Evolutionary conservation across 306 rosid genomes (phyloP), one percentile per base, ranked within the genome.

Genomic region (Acacia confusa): DNA sequence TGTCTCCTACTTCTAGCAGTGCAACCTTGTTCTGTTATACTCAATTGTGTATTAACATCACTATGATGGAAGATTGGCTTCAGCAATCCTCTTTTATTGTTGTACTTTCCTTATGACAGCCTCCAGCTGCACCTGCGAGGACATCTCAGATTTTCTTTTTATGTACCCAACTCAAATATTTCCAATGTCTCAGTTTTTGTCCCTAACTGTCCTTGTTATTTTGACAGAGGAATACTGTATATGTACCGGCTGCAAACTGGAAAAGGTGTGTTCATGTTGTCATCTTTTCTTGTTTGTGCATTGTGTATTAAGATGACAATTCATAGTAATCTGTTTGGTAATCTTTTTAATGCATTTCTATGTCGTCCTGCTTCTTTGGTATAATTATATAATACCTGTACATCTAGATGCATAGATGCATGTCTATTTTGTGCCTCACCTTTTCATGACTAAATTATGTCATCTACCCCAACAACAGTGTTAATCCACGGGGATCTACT

Each of bases 181-280:
- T 64, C 60, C 50, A 71, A 25, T 64, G 20, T 15, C 22, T n/a
- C 66, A 17, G 13, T 68, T 52, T 43, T 80, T 61, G 53, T 22
- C 64, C 30, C 86, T 90, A 78, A 86, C 75, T 3, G 50, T 78
- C 76, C 82, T 82, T 82, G 32, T 81, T 67, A 27, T 82, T 64
- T 74, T 82, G 64, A 78, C 92, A 96, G 99, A 83, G 97, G 94
- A 58, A 96, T 96, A 76, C 82, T 96, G 86, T 70, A 81, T 61
- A 9, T 90, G 80, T 96, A 93, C 84, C 88, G 55, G 87, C 91
- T 91, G 87, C 84, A 88, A 85, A 89, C 98, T 85, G 98, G 98
- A 79, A 91, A 94, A 53, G 95, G 99, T 96, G 88, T 78, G 94
- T 72, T 57, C 81, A 68, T 83, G 65, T 72, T 77, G 3, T 25